Percentiles rank a stretch among this genome's conserved stretches.
These are phyloP conservation scores for Arthrobotrys sinensis DNA, from an alignment of 2,329 filamentous ascomycete genomes.

Conservation along the genomic window DNA sequence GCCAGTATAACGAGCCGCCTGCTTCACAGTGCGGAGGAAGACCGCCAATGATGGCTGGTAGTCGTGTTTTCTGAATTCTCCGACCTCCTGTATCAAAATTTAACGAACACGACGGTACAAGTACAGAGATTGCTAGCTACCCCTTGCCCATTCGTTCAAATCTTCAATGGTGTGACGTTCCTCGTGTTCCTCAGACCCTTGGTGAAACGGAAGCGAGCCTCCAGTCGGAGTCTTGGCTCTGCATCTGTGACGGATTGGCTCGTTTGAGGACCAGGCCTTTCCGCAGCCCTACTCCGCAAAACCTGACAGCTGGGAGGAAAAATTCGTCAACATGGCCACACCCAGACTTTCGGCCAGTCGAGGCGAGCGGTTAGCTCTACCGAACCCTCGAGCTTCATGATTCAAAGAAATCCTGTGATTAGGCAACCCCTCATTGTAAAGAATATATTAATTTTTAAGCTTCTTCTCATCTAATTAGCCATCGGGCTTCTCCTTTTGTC, in stretches of 20 bases:
- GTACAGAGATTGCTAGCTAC: slow-evolving; percentile 5
- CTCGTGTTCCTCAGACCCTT: slow-evolving; percentile 34
- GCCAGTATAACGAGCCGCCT: slow-evolving; percentile 1
- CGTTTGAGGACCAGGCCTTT: slow-evolving; percentile 27
- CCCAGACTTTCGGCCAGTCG: slow-evolving; percentile 29
- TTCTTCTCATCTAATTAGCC: slow-evolving; percentile 19
- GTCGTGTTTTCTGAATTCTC: slow-evolving; percentile 37
- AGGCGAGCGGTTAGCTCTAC: slow-evolving; percentile 45
- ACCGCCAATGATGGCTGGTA: slow-evolving; percentile 36
- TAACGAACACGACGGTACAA: slow-evolving; percentile 4
- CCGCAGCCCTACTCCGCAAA: slow-evolving; percentile 31
- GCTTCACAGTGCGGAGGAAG: slow-evolving; percentile 8
- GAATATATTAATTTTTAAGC: slow-evolving; percentile 28
- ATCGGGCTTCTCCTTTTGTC: slow-evolving; percentile 39
- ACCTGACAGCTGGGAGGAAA: background rate
- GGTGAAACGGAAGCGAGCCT: slow-evolving; percentile 58
- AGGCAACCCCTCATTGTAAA: slow-evolving; percentile 28
- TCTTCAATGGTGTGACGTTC: slow-evolving; percentile 51
- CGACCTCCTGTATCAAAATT: slow-evolving; percentile 54
- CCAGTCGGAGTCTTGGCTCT: slow-evolving; percentile 47
- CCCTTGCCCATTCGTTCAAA: slow-evolving; percentile 27
- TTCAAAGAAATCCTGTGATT: slow-evolving; percentile 2
- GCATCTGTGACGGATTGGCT: slow-evolving; percentile 59
- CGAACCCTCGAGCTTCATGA: slow-evolving; percentile 3
- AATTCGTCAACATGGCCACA: slow-evolving; percentile 35